A percentile compares a stretch with the other conserved stretches of the same genome.
Evolutionary conservation across 805 yeast species (phyloP).

Genomic region (Lachancea sp.): DNA sequence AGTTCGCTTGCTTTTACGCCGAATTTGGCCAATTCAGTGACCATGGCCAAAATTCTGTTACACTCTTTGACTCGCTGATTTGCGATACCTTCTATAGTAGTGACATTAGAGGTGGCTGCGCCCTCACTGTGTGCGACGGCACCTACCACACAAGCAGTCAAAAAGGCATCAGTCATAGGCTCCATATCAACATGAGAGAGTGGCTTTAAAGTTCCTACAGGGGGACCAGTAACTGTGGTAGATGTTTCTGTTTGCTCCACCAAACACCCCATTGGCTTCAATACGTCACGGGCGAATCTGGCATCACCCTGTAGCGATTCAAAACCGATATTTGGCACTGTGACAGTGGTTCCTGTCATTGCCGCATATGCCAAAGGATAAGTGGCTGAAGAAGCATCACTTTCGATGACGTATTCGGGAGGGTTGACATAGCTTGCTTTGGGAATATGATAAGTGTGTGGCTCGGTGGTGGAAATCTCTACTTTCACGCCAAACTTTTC

Average conservation of each 20-base stretch:
- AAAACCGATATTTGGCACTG: conserved; percentile 90
- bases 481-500: conserved; percentile 78
- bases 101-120: conserved; percentile 39
- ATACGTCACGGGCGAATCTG: conserved; percentile 86
- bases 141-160: conserved; percentile 95
- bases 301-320: conserved; percentile 96
- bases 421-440: conserved; percentile 78
- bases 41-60: conserved; percentile 94
- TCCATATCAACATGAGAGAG: conserved; percentile 87
- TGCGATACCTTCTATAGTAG: conserved; percentile 90
- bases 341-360: conserved; percentile 84
- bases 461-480: conserved; percentile 58
- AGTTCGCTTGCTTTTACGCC: conserved; percentile 82
- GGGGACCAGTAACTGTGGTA: conserved; percentile 90
- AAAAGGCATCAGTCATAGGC: conserved; percentile 98
- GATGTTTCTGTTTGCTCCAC: conserved; percentile 79
- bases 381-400: conserved; percentile 97
- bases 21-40: conserved; percentile 76
- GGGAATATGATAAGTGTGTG: conserved; percentile 86
- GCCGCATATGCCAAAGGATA: conserved; percentile 98
- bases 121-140: conserved; percentile 68
- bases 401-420: conserved; percentile 77
- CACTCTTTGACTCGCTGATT: conserved; percentile 98
- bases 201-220: conserved; percentile 60
- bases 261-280: conserved; percentile 89